These are phyloP conservation scores for Thraustochytrium sp. DNA, from an alignment of 352 stramenopile genomes.

Conservation along the genomic window DNA sequence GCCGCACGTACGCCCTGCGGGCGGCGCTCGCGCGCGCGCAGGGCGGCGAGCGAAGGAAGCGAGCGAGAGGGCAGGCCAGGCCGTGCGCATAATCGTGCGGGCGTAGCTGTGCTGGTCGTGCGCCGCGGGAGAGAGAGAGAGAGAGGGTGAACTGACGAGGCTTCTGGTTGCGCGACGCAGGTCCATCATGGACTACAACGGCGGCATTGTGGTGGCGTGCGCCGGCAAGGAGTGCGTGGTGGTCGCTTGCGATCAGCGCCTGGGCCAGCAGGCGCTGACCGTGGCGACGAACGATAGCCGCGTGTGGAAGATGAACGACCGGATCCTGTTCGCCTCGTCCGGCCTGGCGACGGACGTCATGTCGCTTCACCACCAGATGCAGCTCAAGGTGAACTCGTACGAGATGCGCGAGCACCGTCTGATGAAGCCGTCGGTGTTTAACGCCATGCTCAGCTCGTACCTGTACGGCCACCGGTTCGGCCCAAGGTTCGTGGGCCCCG, in stretches of 20 bases:
- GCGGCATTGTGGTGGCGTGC: constrained; percentile 97
- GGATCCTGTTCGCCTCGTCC: constrained; percentile 88
- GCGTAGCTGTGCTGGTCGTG: too few species aligned
- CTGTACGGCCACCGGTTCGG: constrained; percentile 71
- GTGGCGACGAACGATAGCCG: constrained; percentile 96
- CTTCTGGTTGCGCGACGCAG: too few species aligned
- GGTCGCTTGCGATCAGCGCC: constrained; percentile 92
- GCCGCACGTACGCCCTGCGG: too few species aligned
- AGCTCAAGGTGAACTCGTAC: constrained; percentile 94
- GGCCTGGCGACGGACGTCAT: constrained; percentile 97
- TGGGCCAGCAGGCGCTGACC: constrained; percentile 93
- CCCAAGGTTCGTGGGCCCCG: constrained; percentile 96
- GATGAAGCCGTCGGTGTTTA: constrained; percentile 96
- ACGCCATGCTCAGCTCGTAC: constrained; percentile 77
- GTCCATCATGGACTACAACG: constrained; percentile 91
- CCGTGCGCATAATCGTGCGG: too few species aligned
- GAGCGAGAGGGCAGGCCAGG: too few species aligned
- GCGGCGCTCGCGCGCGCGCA: too few species aligned
- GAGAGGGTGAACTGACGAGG: too few species aligned
- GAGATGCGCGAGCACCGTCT: constrained; percentile 95
- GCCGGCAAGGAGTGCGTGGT: constrained; percentile 97
- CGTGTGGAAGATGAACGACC: constrained; percentile 95
- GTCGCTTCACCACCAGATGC: constrained; percentile 80
- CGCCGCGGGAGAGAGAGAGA: too few species aligned
- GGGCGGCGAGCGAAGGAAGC: too few species aligned